phyloP scores from a whole-genome alignment of 768 basidiomycete genomes.

The Tulasnella sp. region DNA sequence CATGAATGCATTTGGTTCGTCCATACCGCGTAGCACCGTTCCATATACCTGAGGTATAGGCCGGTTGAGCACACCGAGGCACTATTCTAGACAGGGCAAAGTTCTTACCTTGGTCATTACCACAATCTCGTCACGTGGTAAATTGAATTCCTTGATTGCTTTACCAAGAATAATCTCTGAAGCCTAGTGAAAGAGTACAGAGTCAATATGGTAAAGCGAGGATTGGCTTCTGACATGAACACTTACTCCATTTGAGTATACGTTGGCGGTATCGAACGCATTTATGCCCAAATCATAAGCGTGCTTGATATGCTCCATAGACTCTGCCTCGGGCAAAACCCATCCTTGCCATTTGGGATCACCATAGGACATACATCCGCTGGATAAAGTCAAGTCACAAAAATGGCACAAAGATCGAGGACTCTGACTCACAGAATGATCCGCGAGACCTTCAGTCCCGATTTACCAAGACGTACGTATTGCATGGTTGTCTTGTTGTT shows the following conservation, averaged over 20 bases:
- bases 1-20: no score
- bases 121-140: constrained; percentile 38
- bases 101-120: constrained; percentile 41
- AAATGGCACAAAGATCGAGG: not conserved
- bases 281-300: constrained; percentile 18
- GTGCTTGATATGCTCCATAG: constrained; percentile 22
- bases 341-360: constrained; percentile 4
- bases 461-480: constrained; percentile 20
- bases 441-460: constrained; percentile 31
- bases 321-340: constrained; percentile 19
- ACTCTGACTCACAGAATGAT: constrained; percentile 28
- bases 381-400: not conserved
- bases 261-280: constrained; percentile 14
- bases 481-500: constrained; percentile 8
- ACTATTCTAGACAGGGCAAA: no score
- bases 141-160: constrained; percentile 30
- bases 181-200: constrained; percentile 20
- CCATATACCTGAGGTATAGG: no score
- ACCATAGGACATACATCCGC: constrained; percentile 11
- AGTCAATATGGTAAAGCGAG: constrained; percentile 26
- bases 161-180: constrained; percentile 26
- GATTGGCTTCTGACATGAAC: not conserved
- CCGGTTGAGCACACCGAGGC: no score
- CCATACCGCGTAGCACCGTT: no score
- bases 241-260: not conserved